These are phyloP conservation scores for Linum tenue DNA, from an alignment of 345 rosid species.

Conservation along the genomic window DNA sequence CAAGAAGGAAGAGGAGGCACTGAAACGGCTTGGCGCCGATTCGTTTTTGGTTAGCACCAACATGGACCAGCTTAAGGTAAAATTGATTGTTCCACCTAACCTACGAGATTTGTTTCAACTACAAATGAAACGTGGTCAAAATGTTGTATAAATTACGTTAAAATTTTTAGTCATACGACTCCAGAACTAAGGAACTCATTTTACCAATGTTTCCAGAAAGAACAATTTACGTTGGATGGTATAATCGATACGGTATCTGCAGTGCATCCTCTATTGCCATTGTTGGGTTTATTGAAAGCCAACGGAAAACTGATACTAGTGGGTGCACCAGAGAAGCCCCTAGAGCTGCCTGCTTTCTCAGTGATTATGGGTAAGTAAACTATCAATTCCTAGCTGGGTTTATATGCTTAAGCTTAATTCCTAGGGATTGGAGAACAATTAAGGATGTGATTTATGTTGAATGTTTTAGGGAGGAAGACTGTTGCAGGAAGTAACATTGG, in stretches of 20 bases:
- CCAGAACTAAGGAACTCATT: neutral
- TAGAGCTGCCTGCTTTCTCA: constrained; percentile 6
- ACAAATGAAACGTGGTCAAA: too few relatives aligned
- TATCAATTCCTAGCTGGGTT: neutral
- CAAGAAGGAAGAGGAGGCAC: constrained; percentile 1
- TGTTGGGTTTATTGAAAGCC: constrained; percentile 1
- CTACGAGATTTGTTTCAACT: too few relatives aligned
- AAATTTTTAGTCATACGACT: too few relatives aligned
- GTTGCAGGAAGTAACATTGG: neutral
- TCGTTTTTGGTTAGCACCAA: constrained; percentile 14
- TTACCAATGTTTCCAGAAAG: neutral
- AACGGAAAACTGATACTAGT: constrained; percentile 8
- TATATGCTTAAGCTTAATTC: too few relatives aligned
- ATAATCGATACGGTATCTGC: neutral
- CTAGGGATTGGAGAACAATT: too few relatives aligned
- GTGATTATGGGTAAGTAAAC: neutral
- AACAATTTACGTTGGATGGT: neutral
- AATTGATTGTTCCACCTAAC: too few relatives aligned
- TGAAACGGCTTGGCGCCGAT: constrained; percentile 4
- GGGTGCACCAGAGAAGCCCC: constrained; percentile 7
- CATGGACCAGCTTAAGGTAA: constrained; percentile 1
- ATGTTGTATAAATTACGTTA: too few relatives aligned
- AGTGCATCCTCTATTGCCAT: constrained; percentile 1
- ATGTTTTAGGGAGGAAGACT: neutral
- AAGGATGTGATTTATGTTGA: too few relatives aligned